A percentile compares a stretch with the other conserved stretches of the same genome.
Conservation (phyloP, 2,329 filamentous ascomycete species). For the Lojkania enalia region DNA sequence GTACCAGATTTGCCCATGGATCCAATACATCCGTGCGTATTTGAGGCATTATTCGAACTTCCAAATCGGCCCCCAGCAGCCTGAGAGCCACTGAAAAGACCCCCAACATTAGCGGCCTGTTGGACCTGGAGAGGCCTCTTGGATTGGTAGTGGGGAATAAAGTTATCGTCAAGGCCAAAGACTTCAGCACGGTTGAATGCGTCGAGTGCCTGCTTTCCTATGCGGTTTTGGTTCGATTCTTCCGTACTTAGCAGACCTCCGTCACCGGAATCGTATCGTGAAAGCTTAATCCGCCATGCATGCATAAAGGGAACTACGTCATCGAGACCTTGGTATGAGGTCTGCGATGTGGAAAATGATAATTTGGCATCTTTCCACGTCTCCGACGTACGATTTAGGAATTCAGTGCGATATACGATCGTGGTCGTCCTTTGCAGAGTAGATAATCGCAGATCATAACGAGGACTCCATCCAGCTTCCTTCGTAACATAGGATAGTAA, state of each 20-base stretch:
- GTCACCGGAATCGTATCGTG: conserved; percentile 28
- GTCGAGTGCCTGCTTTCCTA: conserved; percentile 1
- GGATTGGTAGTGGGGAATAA: conserved; percentile 7
- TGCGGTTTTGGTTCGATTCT: conserved; percentile 15
- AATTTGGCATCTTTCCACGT: conserved; percentile 65
- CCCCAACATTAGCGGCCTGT: conserved; percentile 3
- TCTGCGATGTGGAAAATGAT: conserved; percentile 65
- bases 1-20: not conserved
- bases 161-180: conserved; percentile 20
- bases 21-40: not conserved
- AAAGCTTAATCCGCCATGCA: conserved; percentile 61
- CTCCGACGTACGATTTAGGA: conserved; percentile 66
- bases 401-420: conserved; percentile 64
- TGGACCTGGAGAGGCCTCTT: conserved; percentile 8
- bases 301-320: conserved; percentile 59
- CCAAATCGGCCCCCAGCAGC: conserved; percentile 1
- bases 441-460: conserved; percentile 65
- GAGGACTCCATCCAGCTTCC: conserved; percentile 62
- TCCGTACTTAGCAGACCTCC: conserved; percentile 22
- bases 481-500: conserved; percentile 63
- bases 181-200: conserved; percentile 24
- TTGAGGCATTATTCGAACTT: not conserved
- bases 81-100: conserved; percentile 4
- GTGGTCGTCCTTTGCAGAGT: conserved; percentile 57
- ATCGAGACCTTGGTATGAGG: conserved; percentile 59